Evolutionary conservation across 176 grass and related monocot species (phyloP), one percentile per base, ranked within the genome.

Genomic region (Aegilops tauschii): DNA sequence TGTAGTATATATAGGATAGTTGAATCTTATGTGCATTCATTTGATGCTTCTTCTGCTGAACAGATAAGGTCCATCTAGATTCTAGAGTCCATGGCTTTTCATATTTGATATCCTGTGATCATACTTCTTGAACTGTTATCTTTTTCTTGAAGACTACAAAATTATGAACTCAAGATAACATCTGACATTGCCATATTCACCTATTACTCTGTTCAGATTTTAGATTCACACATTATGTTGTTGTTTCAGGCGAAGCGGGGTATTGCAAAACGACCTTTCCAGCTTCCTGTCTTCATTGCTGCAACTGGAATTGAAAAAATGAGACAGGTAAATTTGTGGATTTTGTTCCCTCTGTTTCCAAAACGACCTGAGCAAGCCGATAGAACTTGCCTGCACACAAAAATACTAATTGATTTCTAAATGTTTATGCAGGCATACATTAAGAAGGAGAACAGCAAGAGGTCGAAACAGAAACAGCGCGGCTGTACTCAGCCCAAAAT

Each of bases 361-460:
- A 56, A 56, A 7, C 52, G 6, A 56, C 17, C 17, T 20, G 5
- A 56, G 30, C 31, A 42, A 61, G 39, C 56, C 59, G 23, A 11
- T 72, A 30, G 69, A 23, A 31, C 68, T 65, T 25, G 42, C 23
- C 1, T 20, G 17, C 14, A 56, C 52, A 54, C 14, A 18, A 18
- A 54, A 18, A 54, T 10, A 72, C 7, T 67, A 86, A 86, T 14
- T 68, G 45, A 47, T 52, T 78, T 87, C 18, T 21, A 73, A 73
- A 83, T 61, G 21, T 36, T 66, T 84, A 85, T 88, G 44, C 86
- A 98, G 96, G 93, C 93, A 73, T 98, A 98, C 77, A 98, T 98
- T 84, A 93, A 98, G 84, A 98, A 98, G 83, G 93, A 98, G 78
- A 92, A 96, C 44, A 98, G 93, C 86, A 98, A 98, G 81, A 98